Base-by-base conservation (phyloP, 441 rosid species). In the Pelargonium cotyledonis region DNA sequence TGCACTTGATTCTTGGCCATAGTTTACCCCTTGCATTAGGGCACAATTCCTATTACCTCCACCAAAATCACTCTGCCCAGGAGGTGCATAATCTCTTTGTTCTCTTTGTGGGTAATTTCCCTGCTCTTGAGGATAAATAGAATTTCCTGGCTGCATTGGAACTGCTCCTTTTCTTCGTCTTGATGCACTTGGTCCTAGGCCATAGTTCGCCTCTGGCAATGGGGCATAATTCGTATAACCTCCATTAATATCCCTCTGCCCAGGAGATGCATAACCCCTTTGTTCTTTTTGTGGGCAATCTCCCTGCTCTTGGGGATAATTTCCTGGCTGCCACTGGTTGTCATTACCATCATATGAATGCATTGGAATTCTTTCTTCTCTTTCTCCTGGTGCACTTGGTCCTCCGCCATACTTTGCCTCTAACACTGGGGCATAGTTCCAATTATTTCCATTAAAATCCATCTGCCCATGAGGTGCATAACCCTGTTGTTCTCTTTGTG, bases 41-140 rank as follows among this genome's bases (percentile, higher is more conserved):
- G 71, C 78, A 71, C 68, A 80, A 73, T 78, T 84, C 69, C 68
- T 74, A 74, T 60, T 73, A n/a, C 80, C 81, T 4, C 82, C 82
- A 51, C 80, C 61, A 69, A 65, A 76, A 72, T 76, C 82, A 53
- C 73, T 71, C 26, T 69, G 82, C 63, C 43, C 65, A 26, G 72
- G 41, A 62, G 66, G 72, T 58, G 72, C 38, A 62, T 41, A 41
- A 15, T 70, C 71, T 63, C 77, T 70, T 70, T 70, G 76, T 35
- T 5, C 38, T 35, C 38, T 35, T 35, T 35, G 38, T 35, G 38
- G 38, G 38, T 35, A 35, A 35, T 35, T 35, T 35, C 38, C 38
- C 38, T 35, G 38, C 6, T 35, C 38, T 35, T 35, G 38, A 35
- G 38, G 6, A 35, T 35, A 35, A 35, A 4, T 35, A 35, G 6